Conservation (phyloP, 108 stramenopile genomes). For the Mediolabrus comicus region DNA sequence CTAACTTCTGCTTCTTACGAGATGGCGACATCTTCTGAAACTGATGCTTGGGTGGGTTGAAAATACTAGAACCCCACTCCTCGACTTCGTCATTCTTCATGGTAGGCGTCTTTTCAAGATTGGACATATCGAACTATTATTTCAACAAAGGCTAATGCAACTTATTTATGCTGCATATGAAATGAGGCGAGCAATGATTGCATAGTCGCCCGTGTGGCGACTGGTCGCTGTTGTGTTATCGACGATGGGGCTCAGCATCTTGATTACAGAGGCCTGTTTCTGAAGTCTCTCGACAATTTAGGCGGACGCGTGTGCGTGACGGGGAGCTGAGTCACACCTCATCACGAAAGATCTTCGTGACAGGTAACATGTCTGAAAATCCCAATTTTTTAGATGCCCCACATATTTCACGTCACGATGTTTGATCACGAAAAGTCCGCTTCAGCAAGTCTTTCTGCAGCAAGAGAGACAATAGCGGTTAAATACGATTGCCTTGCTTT, state of each 20-base stretch:
- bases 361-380: too few species aligned
- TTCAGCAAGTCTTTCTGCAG: too few species aligned
- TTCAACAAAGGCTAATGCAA: neutral
- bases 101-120: neutral
- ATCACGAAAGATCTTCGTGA: too few species aligned
- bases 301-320: too few species aligned
- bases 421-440: too few species aligned
- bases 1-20: conserved; percentile 1
- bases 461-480: too few species aligned
- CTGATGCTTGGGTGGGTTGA: neutral
- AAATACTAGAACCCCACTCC: neutral
- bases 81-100: neutral
- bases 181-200: neutral
- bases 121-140: neutral
- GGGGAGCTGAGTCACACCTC: too few species aligned
- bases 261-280: neutral
- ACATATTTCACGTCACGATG: too few species aligned
- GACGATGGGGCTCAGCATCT: neutral
- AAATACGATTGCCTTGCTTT: too few species aligned
- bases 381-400: too few species aligned
- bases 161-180: neutral
- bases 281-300: too few species aligned
- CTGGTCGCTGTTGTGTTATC: neutral
- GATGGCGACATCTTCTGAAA: neutral
- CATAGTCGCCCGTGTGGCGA: neutral